phyloP scores from a whole-genome alignment of 2,329 filamentous ascomycete species.

The Microdochium bolleyi region DNA sequence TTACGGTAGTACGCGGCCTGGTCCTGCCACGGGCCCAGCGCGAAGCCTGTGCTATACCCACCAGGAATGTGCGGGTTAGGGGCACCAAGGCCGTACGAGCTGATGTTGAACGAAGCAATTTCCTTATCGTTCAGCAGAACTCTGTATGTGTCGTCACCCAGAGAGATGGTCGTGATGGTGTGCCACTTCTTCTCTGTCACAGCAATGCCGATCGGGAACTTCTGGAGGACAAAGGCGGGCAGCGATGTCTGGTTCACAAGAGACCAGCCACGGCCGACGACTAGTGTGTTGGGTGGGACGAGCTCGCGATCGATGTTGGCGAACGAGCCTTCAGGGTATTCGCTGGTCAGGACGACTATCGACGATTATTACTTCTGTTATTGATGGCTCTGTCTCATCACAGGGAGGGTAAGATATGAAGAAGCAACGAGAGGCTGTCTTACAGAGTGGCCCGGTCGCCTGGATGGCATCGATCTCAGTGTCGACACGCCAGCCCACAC shows the following conservation, averaged over 20 bases:
- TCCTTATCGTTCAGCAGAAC: constrained; percentile 17
- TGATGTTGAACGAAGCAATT: constrained; percentile 5
- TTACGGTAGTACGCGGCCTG: constrained; percentile 26
- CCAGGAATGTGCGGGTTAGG: constrained; percentile 3
- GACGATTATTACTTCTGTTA: background rate
- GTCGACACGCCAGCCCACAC: constrained; percentile 27
- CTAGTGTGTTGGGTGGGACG: constrained; percentile 22
- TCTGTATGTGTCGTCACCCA: constrained; percentile 16
- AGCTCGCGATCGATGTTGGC: constrained; percentile 25
- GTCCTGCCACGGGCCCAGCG: constrained; percentile 31
- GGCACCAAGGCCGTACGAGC: constrained; percentile 3
- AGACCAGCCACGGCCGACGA: constrained; percentile 22
- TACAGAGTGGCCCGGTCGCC: constrained; percentile 6
- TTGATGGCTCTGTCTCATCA: background rate
- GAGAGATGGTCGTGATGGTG: constrained; percentile 19
- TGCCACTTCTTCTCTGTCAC: constrained; percentile 28
- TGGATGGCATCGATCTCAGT: background rate
- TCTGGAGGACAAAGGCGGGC: constrained; percentile 12
- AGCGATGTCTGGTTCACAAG: constrained; percentile 27
- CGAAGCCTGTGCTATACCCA: constrained; percentile 23
- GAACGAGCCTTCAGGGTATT: constrained; percentile 15
- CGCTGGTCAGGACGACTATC: constrained; percentile 15
- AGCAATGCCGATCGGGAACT: constrained; percentile 14
- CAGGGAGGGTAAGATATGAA: no score
- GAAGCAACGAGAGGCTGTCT: no score